Conservation (phyloP, 179 eudicot species). For the Silene vulgaris region DNA sequence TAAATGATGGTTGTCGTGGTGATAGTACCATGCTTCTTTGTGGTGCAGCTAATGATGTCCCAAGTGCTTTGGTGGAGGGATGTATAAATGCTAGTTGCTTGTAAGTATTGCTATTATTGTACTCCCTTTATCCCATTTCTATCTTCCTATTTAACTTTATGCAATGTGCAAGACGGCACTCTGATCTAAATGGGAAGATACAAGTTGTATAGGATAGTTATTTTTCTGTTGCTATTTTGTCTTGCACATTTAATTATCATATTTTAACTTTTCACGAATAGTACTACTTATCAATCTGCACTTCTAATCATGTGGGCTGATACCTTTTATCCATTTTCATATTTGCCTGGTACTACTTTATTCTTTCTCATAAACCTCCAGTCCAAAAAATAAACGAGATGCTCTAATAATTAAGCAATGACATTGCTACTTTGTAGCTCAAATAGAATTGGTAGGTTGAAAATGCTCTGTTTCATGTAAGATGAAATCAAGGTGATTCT, state of each 20-base stretch:
- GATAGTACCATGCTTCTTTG: slow-evolving; percentile 16
- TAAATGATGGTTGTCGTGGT: slow-evolving; percentile 23
- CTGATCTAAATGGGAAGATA: neutral
- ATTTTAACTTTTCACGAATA: neutral
- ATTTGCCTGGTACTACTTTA: neutral
- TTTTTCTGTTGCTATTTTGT: neutral
- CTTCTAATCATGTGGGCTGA: neutral
- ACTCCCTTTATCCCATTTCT: neutral
- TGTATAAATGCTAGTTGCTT: slow-evolving; percentile 26
- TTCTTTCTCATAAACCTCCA: no score
- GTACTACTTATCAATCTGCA: no score
- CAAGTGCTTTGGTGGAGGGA: slow-evolving; percentile 26
- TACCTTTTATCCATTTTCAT: neutral
- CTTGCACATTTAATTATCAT: neutral
- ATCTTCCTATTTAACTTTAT: no score
- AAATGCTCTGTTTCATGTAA: neutral
- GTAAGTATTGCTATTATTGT: slow-evolving; percentile 32
- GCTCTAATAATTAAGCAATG: neutral
- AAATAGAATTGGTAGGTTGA: slow-evolving; percentile 1
- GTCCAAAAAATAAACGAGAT: neutral
- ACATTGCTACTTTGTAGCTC: neutral
- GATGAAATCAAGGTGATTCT: neutral
- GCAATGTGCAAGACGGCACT: neutral
- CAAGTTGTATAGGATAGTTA: neutral
- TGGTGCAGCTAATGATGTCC: slow-evolving; percentile 22